Evolutionary conservation across 73 alveolate genomes (phyloP).

Genomic region (Stentor coeruleus): DNA sequence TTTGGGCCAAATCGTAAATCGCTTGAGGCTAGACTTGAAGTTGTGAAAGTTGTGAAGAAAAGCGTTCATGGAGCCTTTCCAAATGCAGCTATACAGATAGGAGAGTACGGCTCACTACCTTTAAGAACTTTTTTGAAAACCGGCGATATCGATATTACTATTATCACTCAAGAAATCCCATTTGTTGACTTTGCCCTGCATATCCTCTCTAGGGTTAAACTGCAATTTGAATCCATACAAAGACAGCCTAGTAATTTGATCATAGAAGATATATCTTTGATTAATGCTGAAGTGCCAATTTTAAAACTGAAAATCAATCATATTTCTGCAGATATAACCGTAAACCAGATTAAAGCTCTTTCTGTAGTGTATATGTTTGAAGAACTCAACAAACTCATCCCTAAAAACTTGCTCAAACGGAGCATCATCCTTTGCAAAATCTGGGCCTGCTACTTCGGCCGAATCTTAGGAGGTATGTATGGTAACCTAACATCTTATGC

Average conservation of each 20-base stretch:
- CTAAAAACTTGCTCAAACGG: background rate
- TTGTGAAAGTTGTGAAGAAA: no score
- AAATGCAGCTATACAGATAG: background rate
- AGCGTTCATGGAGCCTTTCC: background rate
- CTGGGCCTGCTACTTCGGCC: background rate
- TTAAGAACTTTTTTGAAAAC: background rate
- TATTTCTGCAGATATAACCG: background rate
- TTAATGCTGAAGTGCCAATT: background rate
- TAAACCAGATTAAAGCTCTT: background rate
- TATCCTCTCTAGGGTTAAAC: background rate
- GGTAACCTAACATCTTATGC: background rate
- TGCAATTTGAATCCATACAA: background rate
- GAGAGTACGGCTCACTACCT: background rate
- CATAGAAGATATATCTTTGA: background rate
- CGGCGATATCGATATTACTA: background rate
- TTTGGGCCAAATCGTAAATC: background rate
- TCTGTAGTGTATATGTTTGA: background rate
- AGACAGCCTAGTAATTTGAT: no score
- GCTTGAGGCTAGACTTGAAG: background rate
- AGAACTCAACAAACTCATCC: background rate
- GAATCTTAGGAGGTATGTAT: background rate
- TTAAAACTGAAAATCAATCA: background rate
- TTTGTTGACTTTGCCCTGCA: background rate
- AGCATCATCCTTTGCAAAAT: background rate
- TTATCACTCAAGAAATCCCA: background rate